Conservation (phyloP, 2,329 filamentous ascomycete species). For the Trichoderma pleuroti region DNA sequence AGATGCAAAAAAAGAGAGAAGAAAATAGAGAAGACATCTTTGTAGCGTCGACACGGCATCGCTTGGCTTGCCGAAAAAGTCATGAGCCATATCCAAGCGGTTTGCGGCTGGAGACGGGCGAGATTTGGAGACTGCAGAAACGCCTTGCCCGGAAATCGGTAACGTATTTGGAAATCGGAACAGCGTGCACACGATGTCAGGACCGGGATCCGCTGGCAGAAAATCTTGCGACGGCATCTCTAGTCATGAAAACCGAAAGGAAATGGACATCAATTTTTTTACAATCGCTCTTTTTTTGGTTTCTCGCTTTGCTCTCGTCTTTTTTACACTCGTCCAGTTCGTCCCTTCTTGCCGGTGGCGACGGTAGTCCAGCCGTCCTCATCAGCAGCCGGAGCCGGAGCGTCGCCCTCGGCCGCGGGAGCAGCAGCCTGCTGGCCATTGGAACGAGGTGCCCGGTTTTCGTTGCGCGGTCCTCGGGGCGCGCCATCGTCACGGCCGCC, state of each 20-base stretch:
- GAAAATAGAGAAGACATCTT: background rate
- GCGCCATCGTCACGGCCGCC: conserved; percentile 43
- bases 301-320: background rate
- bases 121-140: background rate
- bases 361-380: conserved; percentile 65
- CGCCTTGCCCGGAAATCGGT: background rate
- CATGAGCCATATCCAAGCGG: conserved; percentile 19
- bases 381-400: conserved; percentile 46
- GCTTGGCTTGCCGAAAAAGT: background rate
- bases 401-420: conserved; percentile 33
- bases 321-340: conserved; percentile 34
- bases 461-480: conserved; percentile 42
- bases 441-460: conserved; percentile 45
- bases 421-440: conserved; percentile 43
- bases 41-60: background rate
- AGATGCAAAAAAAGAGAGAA: background rate
- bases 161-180: conserved; percentile 10
- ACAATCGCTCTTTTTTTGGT: conserved; percentile 30
- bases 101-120: conserved; percentile 10
- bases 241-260: conserved; percentile 35
- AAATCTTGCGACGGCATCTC: conserved; percentile 33
- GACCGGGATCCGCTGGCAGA: conserved; percentile 24
- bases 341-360: conserved; percentile 35
- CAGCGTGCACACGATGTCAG: conserved; percentile 17
- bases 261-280: conserved; percentile 34